Conservation (phyloP, 306 rosid genomes). For the Malus fusca region DNA sequence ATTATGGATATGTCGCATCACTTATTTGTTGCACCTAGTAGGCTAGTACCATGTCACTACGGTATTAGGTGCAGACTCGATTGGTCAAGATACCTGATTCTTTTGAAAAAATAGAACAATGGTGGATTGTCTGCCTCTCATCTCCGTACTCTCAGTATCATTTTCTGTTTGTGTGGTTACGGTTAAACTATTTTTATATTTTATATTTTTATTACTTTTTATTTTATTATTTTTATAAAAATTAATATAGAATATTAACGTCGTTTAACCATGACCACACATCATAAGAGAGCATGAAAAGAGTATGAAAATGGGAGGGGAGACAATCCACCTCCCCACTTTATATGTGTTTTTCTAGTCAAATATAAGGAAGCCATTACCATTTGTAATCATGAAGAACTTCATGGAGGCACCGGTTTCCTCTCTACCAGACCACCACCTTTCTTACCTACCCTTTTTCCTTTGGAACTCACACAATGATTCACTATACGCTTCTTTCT, state of each 20-base stretch:
- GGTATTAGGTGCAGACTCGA: not conserved
- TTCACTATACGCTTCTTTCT: not conserved
- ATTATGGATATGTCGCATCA: not conserved
- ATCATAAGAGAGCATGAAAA: no score
- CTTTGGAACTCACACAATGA: not conserved
- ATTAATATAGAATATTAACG: no score
- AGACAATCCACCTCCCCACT: not conserved
- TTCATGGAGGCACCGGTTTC: not conserved
- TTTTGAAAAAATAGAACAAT: not conserved
- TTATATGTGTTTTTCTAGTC: not conserved
- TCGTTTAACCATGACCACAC: no score
- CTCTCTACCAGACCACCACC: not conserved
- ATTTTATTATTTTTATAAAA: no score
- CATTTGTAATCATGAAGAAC: not conserved
- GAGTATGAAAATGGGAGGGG: no score
- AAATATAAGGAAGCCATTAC: not conserved
- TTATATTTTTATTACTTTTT: no score
- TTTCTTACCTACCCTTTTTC: not conserved
- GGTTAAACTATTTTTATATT: rapidly evolving
- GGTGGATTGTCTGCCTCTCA: no score
- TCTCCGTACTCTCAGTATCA: no score
- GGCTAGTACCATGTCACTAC: not conserved
- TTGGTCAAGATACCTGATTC: not conserved
- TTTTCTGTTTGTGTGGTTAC: no score
- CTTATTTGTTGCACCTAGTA: not conserved